These are phyloP conservation scores for Nigrospora sphaerica DNA, from an alignment of 2,329 filamentous ascomycete species.

Conservation along the genomic window DNA sequence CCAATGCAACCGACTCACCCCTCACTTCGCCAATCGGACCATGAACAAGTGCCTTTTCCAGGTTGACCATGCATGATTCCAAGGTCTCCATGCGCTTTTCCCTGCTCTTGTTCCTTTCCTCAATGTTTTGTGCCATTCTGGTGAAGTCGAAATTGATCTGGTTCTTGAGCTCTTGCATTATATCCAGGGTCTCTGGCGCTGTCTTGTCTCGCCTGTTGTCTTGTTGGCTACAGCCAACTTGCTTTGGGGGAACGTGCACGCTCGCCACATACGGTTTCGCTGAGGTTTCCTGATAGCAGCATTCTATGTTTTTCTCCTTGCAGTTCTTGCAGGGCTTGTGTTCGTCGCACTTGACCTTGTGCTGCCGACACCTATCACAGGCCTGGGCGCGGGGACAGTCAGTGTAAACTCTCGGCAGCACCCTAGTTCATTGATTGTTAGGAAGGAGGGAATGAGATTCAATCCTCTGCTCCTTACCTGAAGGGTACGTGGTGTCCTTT, in stretches of 20 bases:
- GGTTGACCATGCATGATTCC: too few relatives aligned
- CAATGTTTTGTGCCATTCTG: too few relatives aligned
- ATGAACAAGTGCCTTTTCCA: too few relatives aligned
- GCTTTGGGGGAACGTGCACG: background rate
- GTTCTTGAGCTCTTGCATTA: constrained; percentile 27
- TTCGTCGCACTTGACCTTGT: constrained; percentile 91
- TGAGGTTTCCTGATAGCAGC: constrained; percentile 83
- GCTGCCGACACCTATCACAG: constrained; percentile 79
- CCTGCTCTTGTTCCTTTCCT: constrained; percentile 27
- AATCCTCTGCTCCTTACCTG: constrained; percentile 36
- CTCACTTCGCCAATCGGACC: too few relatives aligned
- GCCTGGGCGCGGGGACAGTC: constrained; percentile 45
- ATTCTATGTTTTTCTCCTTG: constrained; percentile 75
- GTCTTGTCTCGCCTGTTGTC: constrained; percentile 50
- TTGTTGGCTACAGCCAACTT: background rate
- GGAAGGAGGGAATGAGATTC: background rate
- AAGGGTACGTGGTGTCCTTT: constrained; percentile 58
- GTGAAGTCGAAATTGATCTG: too few relatives aligned
- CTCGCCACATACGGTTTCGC: constrained; percentile 69
- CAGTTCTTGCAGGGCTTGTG: constrained; percentile 79
- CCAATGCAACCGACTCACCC: too few relatives aligned
- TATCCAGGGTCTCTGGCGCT: constrained; percentile 52
- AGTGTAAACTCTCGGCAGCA: too few relatives aligned
- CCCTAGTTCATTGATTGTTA: too few relatives aligned
- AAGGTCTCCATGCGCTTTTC: constrained; percentile 17